A percentile compares a stretch with the other conserved stretches of the same genome.
Conservation (phyloP, 176 grass and related monocot genomes). For the Phoenix dactylifera region DNA sequence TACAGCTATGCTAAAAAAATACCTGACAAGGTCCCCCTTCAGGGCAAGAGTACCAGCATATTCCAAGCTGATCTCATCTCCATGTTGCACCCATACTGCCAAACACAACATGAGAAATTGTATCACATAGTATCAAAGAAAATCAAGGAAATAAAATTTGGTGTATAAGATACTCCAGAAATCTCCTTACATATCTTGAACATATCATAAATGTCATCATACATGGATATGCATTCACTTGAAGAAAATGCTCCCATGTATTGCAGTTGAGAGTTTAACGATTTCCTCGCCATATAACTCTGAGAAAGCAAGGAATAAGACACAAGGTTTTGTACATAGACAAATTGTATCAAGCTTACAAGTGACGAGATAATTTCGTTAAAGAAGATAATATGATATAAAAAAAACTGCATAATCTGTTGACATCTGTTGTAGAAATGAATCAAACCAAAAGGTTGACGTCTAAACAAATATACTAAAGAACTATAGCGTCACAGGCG, state of each 20-base stretch:
- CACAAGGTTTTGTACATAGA: no score
- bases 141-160: constrained; percentile 16
- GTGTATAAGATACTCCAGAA: neutral
- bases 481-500: no score
- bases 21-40: constrained; percentile 95
- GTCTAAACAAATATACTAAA: no score
- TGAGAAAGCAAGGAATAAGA: constrained; percentile 20
- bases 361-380: no score
- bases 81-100: constrained; percentile 87
- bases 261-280: constrained; percentile 66
- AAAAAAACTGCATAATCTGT: no score
- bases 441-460: no score
- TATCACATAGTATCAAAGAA: neutral
- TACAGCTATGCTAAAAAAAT: constrained; percentile 9
- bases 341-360: no score
- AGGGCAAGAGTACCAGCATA: constrained; percentile 94
- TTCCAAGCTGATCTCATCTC: constrained; percentile 92
- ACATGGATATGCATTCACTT: constrained; percentile 62
- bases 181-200: constrained; percentile 75
- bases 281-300: constrained; percentile 89
- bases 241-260: constrained; percentile 57
- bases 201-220: constrained; percentile 48
- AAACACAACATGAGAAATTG: constrained; percentile 14
- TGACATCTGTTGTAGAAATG: no score
- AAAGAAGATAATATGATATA: no score